Evolutionary conservation across 73 alveolate genomes (phyloP).

Genomic region (Tetrahymena elliotti): DNA sequence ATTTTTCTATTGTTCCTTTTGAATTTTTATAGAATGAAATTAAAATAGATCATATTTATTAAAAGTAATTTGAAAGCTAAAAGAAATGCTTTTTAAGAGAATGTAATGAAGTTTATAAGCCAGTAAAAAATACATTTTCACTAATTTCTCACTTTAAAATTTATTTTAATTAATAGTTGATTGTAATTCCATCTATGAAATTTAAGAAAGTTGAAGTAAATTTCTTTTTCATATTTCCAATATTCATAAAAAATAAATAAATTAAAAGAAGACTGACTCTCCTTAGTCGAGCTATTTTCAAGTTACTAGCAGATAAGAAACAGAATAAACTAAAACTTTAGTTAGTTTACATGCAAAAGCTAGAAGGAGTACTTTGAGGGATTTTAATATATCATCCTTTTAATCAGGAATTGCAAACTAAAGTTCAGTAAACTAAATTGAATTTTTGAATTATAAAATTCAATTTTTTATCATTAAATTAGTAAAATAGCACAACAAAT

Average conservation of each 20-base stretch:
- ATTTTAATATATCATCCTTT: background rate
- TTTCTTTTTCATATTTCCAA: background rate
- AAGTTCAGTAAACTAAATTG: background rate
- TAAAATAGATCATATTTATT: background rate
- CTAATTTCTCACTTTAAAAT: no score
- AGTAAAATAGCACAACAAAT: background rate
- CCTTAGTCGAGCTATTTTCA: background rate
- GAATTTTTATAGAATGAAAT: background rate
- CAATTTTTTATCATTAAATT: background rate
- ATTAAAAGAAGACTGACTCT: background rate
- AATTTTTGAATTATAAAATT: background rate
- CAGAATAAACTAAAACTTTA: background rate
- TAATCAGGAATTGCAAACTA: background rate
- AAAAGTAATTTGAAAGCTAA: background rate
- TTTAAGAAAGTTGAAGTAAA: background rate
- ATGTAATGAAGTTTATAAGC: background rate
- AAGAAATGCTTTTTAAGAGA: background rate
- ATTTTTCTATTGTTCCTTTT: background rate
- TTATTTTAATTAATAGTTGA: no score
- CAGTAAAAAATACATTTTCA: background rate
- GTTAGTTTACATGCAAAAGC: background rate
- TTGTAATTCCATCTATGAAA: background rate
- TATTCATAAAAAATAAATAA: no score
- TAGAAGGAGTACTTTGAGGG: background rate
- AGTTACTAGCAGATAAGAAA: background rate